A percentile compares a stretch with the other conserved stretches of the same genome.
These are phyloP conservation scores for Colletotrichum gigasporum DNA, from an alignment of 2,329 filamentous ascomycete species.

Conservation along the genomic window DNA sequence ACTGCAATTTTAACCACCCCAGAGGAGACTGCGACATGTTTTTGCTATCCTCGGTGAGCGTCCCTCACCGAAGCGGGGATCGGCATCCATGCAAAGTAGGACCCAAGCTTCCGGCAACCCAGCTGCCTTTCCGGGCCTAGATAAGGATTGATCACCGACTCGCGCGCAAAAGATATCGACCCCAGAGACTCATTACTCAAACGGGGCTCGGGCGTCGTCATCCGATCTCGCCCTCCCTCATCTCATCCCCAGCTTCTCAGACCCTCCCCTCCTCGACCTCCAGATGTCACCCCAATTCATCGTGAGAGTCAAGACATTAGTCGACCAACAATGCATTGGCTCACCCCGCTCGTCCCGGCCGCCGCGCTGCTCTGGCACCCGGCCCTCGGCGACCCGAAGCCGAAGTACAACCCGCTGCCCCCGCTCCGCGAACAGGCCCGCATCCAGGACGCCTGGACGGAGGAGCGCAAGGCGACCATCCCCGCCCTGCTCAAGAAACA, in stretches of 20 bases:
- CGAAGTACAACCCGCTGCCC: conserved; percentile 49
- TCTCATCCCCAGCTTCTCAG: background rate
- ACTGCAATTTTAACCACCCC: too few relatives aligned
- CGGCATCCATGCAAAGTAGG: conserved; percentile 21
- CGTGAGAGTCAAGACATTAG: background rate
- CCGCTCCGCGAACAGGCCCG: conserved; percentile 53
- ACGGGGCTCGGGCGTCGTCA: conserved; percentile 20
- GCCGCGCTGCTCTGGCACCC: conserved; percentile 1
- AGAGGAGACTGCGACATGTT: too few relatives aligned
- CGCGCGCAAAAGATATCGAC: background rate
- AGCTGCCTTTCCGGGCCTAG: conserved; percentile 30
- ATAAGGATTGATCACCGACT: background rate
- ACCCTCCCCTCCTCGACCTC: background rate
- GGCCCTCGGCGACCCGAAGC: background rate
- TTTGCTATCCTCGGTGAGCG: conserved; percentile 1
- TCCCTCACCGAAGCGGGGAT: conserved; percentile 16
- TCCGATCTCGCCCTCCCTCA: conserved; percentile 20
- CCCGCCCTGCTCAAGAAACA: conserved; percentile 54
- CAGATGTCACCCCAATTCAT: background rate
- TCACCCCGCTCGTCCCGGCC: conserved; percentile 2
- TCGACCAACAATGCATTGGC: conserved; percentile 16
- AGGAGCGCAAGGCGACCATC: conserved; percentile 51
- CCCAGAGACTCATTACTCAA: background rate
- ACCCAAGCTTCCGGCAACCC: conserved; percentile 4
- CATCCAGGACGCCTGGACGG: conserved; percentile 54